Conservation (phyloP, 2,329 filamentous ascomycete species). For the Arachnopeziza araneosa region DNA sequence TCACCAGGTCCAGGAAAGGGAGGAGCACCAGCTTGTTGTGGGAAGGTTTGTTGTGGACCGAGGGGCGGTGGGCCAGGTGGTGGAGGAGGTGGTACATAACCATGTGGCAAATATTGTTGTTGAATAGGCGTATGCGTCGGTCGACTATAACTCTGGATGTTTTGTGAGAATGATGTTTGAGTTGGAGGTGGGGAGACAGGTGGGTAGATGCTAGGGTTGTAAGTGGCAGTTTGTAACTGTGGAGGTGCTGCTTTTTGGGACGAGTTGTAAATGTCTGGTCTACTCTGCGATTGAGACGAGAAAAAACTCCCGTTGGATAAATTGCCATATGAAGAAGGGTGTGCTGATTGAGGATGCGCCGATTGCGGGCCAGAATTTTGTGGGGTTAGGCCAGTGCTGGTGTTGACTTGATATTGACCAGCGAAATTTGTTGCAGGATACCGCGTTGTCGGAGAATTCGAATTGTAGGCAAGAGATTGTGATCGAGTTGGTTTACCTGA, state of each 20-base stretch:
- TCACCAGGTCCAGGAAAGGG: conserved; percentile 46
- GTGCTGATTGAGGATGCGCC: not conserved
- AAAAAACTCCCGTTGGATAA: conserved; percentile 18
- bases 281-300: conserved; percentile 21
- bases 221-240: conserved; percentile 44
- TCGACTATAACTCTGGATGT: conserved; percentile 23
- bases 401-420: conserved; percentile 55
- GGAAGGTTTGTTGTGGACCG: conserved; percentile 46
- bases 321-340: not conserved
- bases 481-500: conserved; percentile 32
- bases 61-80: conserved; percentile 56
- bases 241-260: conserved; percentile 37
- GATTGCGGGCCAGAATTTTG: conserved; percentile 19
- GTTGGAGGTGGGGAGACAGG: conserved; percentile 58
- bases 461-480: conserved; percentile 31
- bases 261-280: conserved; percentile 22
- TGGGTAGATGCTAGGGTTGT: conserved; percentile 34
- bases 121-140: conserved; percentile 30
- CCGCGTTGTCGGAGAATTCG: conserved; percentile 32
- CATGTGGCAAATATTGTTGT: conserved; percentile 47
- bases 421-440: conserved; percentile 51
- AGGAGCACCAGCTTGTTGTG: conserved; percentile 30
- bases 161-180: conserved; percentile 37
- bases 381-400: conserved; percentile 27
- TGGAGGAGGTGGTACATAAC: conserved; percentile 62